phyloP scores from a whole-genome alignment of 345 rosid species.

The Ceriops zippeliana region DNA sequence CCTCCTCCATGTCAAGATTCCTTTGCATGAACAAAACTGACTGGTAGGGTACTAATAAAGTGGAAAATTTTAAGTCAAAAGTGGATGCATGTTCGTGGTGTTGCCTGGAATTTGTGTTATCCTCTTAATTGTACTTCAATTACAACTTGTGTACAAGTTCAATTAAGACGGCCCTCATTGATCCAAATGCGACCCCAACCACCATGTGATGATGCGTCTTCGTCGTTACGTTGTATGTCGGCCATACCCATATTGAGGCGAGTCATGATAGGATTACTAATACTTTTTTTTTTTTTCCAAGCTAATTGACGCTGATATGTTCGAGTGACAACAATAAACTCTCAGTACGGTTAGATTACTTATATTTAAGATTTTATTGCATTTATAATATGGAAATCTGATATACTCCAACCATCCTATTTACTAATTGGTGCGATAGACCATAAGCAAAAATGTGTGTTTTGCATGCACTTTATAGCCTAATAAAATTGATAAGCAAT shows the following conservation, averaged over 20 bases:
- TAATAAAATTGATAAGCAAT: no score
- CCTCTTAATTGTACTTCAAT: conserved; percentile 5
- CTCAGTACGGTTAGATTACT: no score
- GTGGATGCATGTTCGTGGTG: conserved; percentile 7
- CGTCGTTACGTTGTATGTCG: conserved; percentile 14
- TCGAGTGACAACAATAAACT: no score
- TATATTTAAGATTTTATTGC: no score
- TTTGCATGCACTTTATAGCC: no score
- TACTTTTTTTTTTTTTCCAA: no score
- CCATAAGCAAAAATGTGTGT: no score
- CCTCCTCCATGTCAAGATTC: conserved; percentile 29
- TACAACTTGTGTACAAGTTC: neutral
- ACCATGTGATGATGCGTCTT: neutral
- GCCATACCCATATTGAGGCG: neutral
- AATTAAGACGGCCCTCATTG: neutral
- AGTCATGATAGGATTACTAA: no score
- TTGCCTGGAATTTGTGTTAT: conserved; percentile 29
- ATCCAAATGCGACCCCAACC: neutral
- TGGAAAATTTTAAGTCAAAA: conserved; percentile 15
- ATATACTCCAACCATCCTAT: no score
- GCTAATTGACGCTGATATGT: no score
- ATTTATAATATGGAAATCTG: no score
- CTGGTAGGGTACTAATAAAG: neutral
- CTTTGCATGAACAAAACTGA: neutral
- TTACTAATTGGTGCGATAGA: no score